Conservation (phyloP, 208 protist genomes). For the Naegleria fowleri region DNA sequence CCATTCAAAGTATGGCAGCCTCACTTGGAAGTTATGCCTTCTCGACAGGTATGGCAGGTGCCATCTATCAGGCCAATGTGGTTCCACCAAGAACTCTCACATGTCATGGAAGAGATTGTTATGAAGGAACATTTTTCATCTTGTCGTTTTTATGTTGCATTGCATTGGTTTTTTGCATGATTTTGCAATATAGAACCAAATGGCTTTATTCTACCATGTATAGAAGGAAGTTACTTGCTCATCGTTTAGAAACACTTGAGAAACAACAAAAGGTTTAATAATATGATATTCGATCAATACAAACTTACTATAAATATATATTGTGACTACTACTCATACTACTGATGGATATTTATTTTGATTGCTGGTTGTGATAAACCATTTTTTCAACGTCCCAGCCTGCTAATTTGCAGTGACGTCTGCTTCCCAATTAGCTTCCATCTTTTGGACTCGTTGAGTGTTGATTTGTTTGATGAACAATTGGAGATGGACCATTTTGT, state of each 20-base stretch:
- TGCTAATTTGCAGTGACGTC: too few species aligned
- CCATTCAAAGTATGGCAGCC: not conserved
- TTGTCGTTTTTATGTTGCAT: not conserved
- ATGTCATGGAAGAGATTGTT: not conserved
- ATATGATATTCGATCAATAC: too few species aligned
- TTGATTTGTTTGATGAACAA: too few species aligned
- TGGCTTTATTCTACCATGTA: not conserved
- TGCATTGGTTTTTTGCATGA: not conserved
- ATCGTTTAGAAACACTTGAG: not conserved
- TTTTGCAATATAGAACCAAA: not conserved
- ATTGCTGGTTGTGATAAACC: too few species aligned
- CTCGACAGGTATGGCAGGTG: not conserved
- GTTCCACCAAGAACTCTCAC: not conserved
- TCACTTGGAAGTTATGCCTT: not conserved
- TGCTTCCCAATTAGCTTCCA: too few species aligned
- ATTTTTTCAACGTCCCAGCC: too few species aligned
- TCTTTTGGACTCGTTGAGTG: too few species aligned
- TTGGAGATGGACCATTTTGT: too few species aligned
- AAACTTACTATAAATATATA: too few species aligned
- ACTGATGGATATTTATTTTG: too few species aligned
- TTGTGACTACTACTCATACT: too few species aligned
- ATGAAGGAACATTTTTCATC: constrained; percentile 2
- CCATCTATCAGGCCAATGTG: not conserved
- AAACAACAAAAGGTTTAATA: too few species aligned
- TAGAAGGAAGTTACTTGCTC: not conserved